Percentiles rank a stretch among this genome's conserved stretches.
Conservation (phyloP, 257 asterid species). For the Sherardia arvensis region DNA sequence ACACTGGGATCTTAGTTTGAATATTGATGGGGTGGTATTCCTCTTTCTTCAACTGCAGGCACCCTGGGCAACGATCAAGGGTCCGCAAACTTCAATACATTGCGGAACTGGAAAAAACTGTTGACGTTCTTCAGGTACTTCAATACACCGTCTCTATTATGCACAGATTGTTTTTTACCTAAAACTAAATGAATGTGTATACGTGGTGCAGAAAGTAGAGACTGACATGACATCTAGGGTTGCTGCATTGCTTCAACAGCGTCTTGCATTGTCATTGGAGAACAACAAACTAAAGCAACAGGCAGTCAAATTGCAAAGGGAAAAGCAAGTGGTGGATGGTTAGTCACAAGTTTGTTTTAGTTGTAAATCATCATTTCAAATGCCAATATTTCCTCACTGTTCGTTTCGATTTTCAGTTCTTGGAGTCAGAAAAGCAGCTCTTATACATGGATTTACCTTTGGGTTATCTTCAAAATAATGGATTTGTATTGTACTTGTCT, state of each 20-base stretch:
- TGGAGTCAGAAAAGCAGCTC: background rate
- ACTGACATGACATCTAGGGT: slow-evolving; percentile 57
- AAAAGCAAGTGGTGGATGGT: slow-evolving; percentile 59
- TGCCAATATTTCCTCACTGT: too few relatives aligned
- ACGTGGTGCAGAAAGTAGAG: slow-evolving; percentile 42
- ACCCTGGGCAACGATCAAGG: slow-evolving; percentile 79
- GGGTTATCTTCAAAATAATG: background rate
- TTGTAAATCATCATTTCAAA: background rate
- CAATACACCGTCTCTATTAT: too few relatives aligned
- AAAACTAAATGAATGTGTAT: background rate
- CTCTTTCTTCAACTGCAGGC: slow-evolving; percentile 35
- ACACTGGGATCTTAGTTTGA: background rate
- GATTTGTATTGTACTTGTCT: background rate
- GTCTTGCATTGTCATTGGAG: slow-evolving; percentile 49
- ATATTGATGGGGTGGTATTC: background rate
- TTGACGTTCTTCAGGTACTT: slow-evolving; percentile 54
- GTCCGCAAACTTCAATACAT: slow-evolving; percentile 76
- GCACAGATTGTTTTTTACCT: background rate
- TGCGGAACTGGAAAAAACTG: slow-evolving; percentile 69
- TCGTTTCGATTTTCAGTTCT: background rate
- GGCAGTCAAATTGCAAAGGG: slow-evolving; percentile 40
- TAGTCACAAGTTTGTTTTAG: slow-evolving; percentile 1
- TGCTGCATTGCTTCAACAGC: slow-evolving; percentile 44
- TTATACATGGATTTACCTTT: background rate
- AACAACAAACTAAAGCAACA: slow-evolving; percentile 62